Evolutionary conservation across 257 asterid species (phyloP).

Genomic region (Jacaranda copaia): DNA sequence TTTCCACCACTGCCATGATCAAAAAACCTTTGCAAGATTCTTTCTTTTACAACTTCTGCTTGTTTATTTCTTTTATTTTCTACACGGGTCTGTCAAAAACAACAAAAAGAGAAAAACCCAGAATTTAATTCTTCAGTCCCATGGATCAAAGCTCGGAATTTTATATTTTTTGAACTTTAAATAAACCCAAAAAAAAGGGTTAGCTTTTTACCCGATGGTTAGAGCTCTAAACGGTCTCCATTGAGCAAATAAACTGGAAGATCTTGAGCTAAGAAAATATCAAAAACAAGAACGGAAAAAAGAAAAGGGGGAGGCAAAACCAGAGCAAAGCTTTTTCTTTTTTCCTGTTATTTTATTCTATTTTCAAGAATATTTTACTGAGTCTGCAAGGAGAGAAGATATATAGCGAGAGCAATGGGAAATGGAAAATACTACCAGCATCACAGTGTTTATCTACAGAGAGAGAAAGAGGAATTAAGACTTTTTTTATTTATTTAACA

Average conservation of each 20-base stretch:
- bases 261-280: constrained; percentile 42
- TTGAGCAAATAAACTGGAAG: constrained; percentile 40
- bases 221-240: constrained; percentile 56
- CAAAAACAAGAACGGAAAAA: constrained; percentile 23
- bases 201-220: constrained; percentile 49
- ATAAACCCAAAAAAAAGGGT: background rate
- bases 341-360: constrained; percentile 38
- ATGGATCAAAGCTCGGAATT: constrained; percentile 47
- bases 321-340: constrained; percentile 51
- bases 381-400: constrained; percentile 37
- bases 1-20: constrained; percentile 94
- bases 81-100: constrained; percentile 19
- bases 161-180: background rate
- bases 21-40: constrained; percentile 33
- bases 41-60: background rate
- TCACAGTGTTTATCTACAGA: constrained; percentile 29
- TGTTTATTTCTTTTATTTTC: constrained; percentile 8
- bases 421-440: constrained; percentile 31
- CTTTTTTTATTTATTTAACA: background rate
- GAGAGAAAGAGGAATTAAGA: constrained; percentile 1
- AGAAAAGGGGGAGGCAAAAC: constrained; percentile 33
- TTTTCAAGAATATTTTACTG: constrained; percentile 43
- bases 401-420: constrained; percentile 41
- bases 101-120: constrained; percentile 18
- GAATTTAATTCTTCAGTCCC: constrained; percentile 22